Base-by-base conservation (phyloP, 257 asterid species). In the Scutellaria minor region DNA sequence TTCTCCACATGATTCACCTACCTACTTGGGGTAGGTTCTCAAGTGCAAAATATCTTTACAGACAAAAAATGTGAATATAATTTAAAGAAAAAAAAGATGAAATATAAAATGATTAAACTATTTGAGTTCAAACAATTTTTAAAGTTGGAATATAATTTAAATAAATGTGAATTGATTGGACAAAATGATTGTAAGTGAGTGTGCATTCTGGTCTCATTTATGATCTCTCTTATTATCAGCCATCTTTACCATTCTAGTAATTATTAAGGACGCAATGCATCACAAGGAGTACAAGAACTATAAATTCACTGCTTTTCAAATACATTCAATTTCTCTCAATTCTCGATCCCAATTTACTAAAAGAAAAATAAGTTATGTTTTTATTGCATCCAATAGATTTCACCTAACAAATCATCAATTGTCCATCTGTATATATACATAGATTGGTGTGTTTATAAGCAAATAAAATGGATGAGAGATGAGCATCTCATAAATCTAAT, bases 1-100 rank as follows among this genome's bases (percentile, higher is more conserved):
- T 71, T 8, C 1, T 2, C 74, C 66, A 64, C 75, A 48, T 81
- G 69, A 63, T 64, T 62, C 73, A 73, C 75, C 56, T 77, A 61
- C 74, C 76, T 42, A 53, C 52, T 46, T 55, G 31, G 66, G 61
- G 54, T 40, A 47, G 76, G 68, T 55, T 56, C 41, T 61, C 45
- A 7, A 50, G 64, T 35, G 64, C 6, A 64, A 13, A 22, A 57
- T 73, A 53, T 73, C 46, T n/a, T 22, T 48, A 12, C 5, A 8
- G 7, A 6, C 27, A 24, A 24, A 24, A 31, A 1, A 2, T 31
- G 0, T 31, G 0, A 31, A 31, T 31, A 31, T 31, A 3, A 31
- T 1, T 31, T 1, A 31, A 31, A 2, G 0, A 31, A 31, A 0
- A 31, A 31, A 31, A 31, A 31, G 4, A 31, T 31, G 3, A 31